Base-by-base conservation (phyloP, 2,329 filamentous ascomycete species). In the Fusarium coffeatum region DNA sequence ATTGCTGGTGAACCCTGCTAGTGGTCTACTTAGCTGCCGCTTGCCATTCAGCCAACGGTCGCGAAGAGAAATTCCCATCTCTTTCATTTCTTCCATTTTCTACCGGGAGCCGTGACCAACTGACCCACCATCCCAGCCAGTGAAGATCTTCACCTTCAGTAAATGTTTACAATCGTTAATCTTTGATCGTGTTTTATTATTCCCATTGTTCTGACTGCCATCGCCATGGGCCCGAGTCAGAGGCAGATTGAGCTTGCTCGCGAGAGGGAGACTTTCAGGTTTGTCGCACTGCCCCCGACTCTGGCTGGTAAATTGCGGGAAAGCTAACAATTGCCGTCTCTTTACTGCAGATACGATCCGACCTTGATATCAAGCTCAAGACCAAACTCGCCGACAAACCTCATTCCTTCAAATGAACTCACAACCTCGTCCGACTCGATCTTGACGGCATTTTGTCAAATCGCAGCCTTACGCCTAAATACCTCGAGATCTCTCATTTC, bases 221-320 rank as follows among this genome's bases (percentile, higher is more conserved):
- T 32, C 3, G 2, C 2, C 2, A n/a, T 23, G 46, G 13, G 11
- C 7, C 30, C 37, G 6, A 16, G 37, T 12, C 13, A 28, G 4
- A 18, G 27, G 5, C 37, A 30, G 15, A 8, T n/a, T 2, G 57
- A 60, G 16, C 42, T 41, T n/a, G 32, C 18, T 34, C 50, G 57
- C 9, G 57, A 60, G 7, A 60, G 57, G 18, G 57, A 60, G 20
- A 48, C 57, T 3, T 60, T 56, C 18, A 47, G 42, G 50, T 60
- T 27, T 2, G 50, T 30, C 23, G 13, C n/a, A 18, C 22, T n/a
- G n/a, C n/a, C n/a, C n/a, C n/a, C n/a, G n/a, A n/a, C n/a, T n/a
- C n/a, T n/a, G n/a, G n/a, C n/a, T n/a, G n/a, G n/a, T n/a, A n/a
- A n/a, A n/a, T n/a, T n/a, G n/a, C n/a, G n/a, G n/a, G n/a, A n/a